Conservation (phyloP, 169 alveolate genomes). For the Plasmodium berghei region DNA sequence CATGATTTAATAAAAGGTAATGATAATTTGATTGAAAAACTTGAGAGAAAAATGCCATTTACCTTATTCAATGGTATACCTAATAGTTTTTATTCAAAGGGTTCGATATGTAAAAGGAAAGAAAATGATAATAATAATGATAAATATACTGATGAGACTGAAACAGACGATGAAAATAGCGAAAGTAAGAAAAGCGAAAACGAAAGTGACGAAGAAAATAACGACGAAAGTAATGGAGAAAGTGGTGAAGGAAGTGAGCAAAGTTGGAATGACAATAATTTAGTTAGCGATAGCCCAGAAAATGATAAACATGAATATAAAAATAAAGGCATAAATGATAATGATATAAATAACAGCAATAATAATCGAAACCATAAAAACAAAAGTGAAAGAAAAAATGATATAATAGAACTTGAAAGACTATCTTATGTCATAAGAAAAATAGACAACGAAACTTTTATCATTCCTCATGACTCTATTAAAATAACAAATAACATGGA, state of each 20-base stretch:
- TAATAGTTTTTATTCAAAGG: conserved; percentile 14
- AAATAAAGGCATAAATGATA: background rate
- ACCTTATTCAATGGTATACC: conserved; percentile 49
- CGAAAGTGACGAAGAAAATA: background rate
- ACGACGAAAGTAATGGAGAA: background rate
- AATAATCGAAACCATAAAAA: conserved; percentile 6
- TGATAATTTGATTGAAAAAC: conserved; percentile 33
- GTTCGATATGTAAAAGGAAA: background rate
- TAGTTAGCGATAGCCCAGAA: background rate
- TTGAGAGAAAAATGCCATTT: conserved; percentile 34
- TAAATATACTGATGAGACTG: background rate
- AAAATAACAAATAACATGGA: conserved; percentile 57
- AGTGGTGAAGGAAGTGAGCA: background rate
- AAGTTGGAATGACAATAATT: background rate
- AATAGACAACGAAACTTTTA: conserved; percentile 62
- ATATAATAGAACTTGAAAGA: conserved; percentile 33
- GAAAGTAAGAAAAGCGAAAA: background rate
- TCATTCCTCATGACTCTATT: conserved; percentile 52
- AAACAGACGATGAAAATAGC: background rate
- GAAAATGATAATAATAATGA: background rate
- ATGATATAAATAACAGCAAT: conserved; percentile 8
- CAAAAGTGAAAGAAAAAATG: conserved; percentile 20
- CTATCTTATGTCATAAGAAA: conserved; percentile 29
- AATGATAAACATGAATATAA: background rate
- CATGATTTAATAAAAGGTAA: conserved; percentile 39